Evolutionary conservation across 2,329 filamentous ascomycete genomes (phyloP), one percentile per base, ranked within the genome.

Genomic region (Neonectria sp.): DNA sequence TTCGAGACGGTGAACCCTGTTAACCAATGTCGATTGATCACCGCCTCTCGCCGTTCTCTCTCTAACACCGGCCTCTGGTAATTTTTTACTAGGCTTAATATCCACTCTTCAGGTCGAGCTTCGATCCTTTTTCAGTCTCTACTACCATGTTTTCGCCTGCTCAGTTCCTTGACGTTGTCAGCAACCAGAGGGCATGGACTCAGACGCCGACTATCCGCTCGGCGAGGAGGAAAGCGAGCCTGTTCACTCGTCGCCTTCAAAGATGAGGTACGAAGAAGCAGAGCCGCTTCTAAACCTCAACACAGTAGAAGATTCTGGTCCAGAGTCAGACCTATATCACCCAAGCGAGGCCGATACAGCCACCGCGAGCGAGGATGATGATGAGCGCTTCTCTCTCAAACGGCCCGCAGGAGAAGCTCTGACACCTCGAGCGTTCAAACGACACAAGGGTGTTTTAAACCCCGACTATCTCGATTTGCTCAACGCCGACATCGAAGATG

Each of bases 401-500:
- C 75, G 77, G 15, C 70, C 71, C 7, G 76, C 77, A 0, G 69
- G 77, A 17, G 70, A 73, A 24, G 61, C 71, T 6, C 27, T 76
- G 65, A 15, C 59, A 29, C 58, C 62, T 29, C 75, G 73, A 7
- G 82, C 83, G 3, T 82, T 84, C 68, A 89, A 89, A 72, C 82
- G 86, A 35, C 78, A 78, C 53, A 84, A 78, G 62, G 80, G 81
- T 5, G 45, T 76, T 3, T 77, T 88, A 64, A 88, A 85, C 68
- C 69, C 70, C 6, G 79, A 78, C 6, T 90, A 90, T 67, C 75
- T 89, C 13, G 77, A 80, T 27, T 75, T 90, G 1, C 81, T 90
- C 33, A 91, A 93, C 70, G 79, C 82, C 25, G 86, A 89, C 31
- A 89, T 92, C 60, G 78, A 84, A n/a, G 86, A 90, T 71, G 86